These are phyloP conservation scores for Rhizomucor pusillus DNA, from an alignment of 371 early-diverging fungal genomes.

Conservation along the genomic window DNA sequence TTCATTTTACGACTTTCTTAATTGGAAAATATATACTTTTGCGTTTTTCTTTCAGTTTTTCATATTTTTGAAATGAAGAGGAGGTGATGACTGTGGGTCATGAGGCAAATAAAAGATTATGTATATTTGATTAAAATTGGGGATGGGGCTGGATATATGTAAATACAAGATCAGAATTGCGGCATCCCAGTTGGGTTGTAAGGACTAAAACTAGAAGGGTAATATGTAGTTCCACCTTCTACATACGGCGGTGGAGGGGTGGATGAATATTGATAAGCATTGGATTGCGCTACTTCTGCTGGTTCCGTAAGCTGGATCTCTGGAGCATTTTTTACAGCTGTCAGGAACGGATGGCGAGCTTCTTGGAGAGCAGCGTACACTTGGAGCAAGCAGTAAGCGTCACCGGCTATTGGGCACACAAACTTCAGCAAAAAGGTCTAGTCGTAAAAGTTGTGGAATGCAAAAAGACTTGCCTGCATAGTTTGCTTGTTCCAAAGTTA, in stretches of 20 bases:
- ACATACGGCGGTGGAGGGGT: not conserved
- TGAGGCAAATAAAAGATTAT: too few relatives aligned
- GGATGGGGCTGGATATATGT: too few relatives aligned
- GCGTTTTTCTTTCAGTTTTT: too few relatives aligned
- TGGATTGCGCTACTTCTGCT: not conserved
- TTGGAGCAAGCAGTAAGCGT: constrained; percentile 34
- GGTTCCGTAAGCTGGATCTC: too few relatives aligned
- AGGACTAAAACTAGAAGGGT: too few relatives aligned
- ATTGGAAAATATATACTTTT: not conserved
- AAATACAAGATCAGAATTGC: too few relatives aligned
- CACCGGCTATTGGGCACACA: constrained; percentile 28
- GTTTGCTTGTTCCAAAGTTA: constrained; percentile 30
- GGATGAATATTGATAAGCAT: not conserved
- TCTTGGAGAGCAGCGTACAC: constrained; percentile 20
- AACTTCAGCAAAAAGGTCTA: too few relatives aligned
- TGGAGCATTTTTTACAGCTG: not conserved
- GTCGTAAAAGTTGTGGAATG: not conserved
- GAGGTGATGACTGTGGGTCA: too few relatives aligned
- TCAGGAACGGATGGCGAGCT: constrained; percentile 30
- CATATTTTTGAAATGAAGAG: too few relatives aligned
- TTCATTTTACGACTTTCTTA: not conserved
- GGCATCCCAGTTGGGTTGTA: too few relatives aligned
- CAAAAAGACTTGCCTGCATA: constrained; percentile 29
- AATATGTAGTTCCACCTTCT: too few relatives aligned
- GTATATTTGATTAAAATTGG: too few relatives aligned